Conservation (phyloP, 768 basidiomycete species). For the Russula sp. region DNA sequence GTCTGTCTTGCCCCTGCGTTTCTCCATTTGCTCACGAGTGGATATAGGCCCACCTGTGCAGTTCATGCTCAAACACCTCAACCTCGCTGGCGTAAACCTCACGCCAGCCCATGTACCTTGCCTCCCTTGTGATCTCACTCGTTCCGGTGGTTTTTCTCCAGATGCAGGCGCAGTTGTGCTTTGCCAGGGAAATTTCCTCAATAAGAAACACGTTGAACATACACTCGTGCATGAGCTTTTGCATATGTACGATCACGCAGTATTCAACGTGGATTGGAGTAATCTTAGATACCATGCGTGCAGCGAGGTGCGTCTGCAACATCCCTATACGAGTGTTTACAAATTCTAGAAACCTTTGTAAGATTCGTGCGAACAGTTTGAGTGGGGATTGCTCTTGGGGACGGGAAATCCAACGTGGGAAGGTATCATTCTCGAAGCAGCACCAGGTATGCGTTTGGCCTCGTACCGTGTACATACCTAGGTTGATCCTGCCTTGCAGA, state of each 20-base stretch:
- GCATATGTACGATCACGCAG: slow-evolving; percentile 93
- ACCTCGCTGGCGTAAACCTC: slow-evolving; percentile 62
- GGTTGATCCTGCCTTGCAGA: slow-evolving; percentile 37
- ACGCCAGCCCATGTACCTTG: slow-evolving; percentile 72
- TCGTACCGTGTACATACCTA: slow-evolving; percentile 16
- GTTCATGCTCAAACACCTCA: slow-evolving; percentile 91
- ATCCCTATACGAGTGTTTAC: slow-evolving; percentile 5
- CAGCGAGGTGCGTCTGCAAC: slow-evolving; percentile 65
- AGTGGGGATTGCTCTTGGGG: slow-evolving; percentile 89
- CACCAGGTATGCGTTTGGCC: slow-evolving; percentile 58
- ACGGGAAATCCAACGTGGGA: slow-evolving; percentile 72
- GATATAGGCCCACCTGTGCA: slow-evolving; percentile 69
- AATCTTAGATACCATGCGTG: slow-evolving; percentile 94
- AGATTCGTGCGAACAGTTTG: slow-evolving; percentile 94
- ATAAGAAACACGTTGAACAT: slow-evolving; percentile 84
- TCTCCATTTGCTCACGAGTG: slow-evolving; percentile 3
- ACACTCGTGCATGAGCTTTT: slow-evolving; percentile 90
- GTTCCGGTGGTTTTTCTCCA: slow-evolving; percentile 77
- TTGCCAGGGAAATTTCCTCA: slow-evolving; percentile 78
- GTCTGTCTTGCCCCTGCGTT: slow-evolving; percentile 21
- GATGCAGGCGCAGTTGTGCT: slow-evolving; percentile 73
- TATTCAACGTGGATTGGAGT: slow-evolving; percentile 88
- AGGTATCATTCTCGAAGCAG: slow-evolving; percentile 80
- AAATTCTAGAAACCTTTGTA: slow-evolving; percentile 10
- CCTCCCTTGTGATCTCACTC: slow-evolving; percentile 66